These are phyloP conservation scores for Dissoconium aciculare DNA, from an alignment of 2,329 filamentous ascomycete species.

Conservation along the genomic window DNA sequence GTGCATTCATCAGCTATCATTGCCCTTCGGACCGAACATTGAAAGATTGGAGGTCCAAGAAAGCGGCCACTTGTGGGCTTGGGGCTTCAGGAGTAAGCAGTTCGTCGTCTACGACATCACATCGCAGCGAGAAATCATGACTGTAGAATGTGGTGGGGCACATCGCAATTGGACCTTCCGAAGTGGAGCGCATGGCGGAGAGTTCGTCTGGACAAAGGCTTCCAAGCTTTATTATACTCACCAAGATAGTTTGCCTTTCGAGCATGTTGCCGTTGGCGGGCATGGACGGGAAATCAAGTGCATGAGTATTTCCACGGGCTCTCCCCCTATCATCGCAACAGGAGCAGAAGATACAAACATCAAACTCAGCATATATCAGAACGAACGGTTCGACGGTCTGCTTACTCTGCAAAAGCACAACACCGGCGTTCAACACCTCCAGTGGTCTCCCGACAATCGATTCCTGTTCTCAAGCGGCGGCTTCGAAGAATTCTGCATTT, in stretches of 20 bases:
- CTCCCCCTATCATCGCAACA: constrained; percentile 41
- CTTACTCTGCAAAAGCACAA: constrained; percentile 62
- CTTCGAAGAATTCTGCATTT: constrained; percentile 77
- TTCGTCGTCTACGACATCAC: constrained; percentile 75
- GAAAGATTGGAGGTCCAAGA: constrained; percentile 52
- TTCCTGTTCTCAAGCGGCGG: constrained; percentile 78
- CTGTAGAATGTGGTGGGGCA: constrained; percentile 68
- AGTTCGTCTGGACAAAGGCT: constrained; percentile 65
- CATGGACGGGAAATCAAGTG: constrained; percentile 80
- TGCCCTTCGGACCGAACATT: constrained; percentile 61
- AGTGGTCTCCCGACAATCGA: constrained; percentile 51
- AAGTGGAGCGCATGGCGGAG: constrained; percentile 27
- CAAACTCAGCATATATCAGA: constrained; percentile 48
- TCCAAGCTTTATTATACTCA: constrained; percentile 15
- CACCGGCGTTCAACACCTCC: constrained; percentile 66
- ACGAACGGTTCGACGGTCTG: constrained; percentile 33
- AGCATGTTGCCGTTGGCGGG: constrained; percentile 47
- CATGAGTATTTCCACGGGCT: constrained; percentile 32
- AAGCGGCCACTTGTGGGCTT: constrained; percentile 48
- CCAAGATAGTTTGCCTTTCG: constrained; percentile 9
- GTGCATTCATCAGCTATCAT: constrained; percentile 51
- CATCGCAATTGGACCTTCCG: constrained; percentile 60
- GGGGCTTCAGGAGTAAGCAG: constrained; percentile 64
- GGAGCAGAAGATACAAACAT: constrained; percentile 61
- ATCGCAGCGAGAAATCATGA: constrained; percentile 51